These are phyloP conservation scores for Paecilomyces sp. DNA, from an alignment of 2,329 filamentous ascomycete genomes.

Conservation along the genomic window DNA sequence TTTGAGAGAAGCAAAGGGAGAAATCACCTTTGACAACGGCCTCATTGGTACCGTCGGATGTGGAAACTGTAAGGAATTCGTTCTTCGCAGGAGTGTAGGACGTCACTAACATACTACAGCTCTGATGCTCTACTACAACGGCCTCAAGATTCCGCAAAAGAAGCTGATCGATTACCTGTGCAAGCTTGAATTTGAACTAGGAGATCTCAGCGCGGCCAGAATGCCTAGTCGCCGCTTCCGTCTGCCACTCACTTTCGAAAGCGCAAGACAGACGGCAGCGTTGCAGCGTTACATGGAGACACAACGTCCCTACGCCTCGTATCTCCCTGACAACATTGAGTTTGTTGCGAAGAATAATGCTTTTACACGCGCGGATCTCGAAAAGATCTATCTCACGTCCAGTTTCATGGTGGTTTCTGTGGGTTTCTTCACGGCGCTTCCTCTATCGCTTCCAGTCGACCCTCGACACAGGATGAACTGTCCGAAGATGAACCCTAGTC, in stretches of 20 bases:
- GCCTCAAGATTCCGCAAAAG: conserved; percentile 29
- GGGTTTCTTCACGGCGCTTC: conserved; percentile 50
- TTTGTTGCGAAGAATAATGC: conserved; percentile 52
- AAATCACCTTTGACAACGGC: conserved; percentile 32
- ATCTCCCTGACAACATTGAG: conserved; percentile 55
- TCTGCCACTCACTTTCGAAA: conserved; percentile 39
- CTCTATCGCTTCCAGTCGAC: conserved; percentile 47
- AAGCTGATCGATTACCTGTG: conserved; percentile 31
- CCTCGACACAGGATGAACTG: conserved; percentile 47
- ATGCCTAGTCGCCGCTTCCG: conserved; percentile 40
- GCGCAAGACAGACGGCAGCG: conserved; percentile 38
- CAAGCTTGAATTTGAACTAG: conserved; percentile 30
- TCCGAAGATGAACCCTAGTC: conserved; percentile 51
- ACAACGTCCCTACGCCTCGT: conserved; percentile 54
- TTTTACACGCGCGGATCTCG: conserved; percentile 41
- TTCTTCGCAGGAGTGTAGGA: not conserved
- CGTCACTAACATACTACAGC: conserved; percentile 15
- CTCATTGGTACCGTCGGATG: conserved; percentile 48
- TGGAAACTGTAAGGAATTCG: conserved; percentile 24
- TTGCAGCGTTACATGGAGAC: conserved; percentile 56
- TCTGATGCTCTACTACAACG: conserved; percentile 41
- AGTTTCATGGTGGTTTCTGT: conserved; percentile 47
- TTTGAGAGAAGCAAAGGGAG: conserved; percentile 26
- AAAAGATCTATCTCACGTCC: conserved; percentile 45
- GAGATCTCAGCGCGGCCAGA: conserved; percentile 32